Evolutionary conservation across 495 filamentous ascomycete genomes (phyloP), one percentile per base, ranked within the genome.

Genomic region (Xylaria scruposa): DNA sequence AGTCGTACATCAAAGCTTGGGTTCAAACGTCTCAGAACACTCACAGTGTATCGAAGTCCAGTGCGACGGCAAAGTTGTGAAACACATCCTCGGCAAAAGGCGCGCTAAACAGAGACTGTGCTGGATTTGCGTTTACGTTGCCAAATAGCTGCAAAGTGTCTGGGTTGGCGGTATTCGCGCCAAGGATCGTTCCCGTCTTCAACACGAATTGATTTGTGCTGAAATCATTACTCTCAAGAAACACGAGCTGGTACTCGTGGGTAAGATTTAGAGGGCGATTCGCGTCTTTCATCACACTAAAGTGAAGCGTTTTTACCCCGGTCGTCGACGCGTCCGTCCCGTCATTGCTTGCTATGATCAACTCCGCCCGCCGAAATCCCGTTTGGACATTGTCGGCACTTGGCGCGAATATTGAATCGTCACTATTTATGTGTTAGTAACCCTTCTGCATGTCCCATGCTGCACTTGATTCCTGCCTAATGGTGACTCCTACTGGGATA

Each of bases 241-340:
- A 87, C 2, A 77, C 79, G 6, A 87, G 77, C 79, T 86, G 82
- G 73, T 87, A 87, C 72, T 86, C 81, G 71, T 87, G 85, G 78
- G 73, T 87, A 83, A 80, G 73, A 72, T 87, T 87, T 36, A 87
- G 73, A 9, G 83, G 80, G 0, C 81, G 80, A 44, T 74, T 62
- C 53, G 49, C 67, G 72, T 86, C 85, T 67, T 83, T 82, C 58
- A 72, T 75, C n/a, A 87, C 63, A 60, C 82, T 85, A 72, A 86
- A 86, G 75, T 87, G 85, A 21, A 87, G 77, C 0, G 84, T 83
- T 58, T 85, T 85, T 68, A 82, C 68, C 44, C 83, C 84, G 3
- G 77, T 68, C 10, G 83, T 85, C 59, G 82, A 84, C 0, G 73
- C 61, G 42, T 87, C 85, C 21, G 80, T 77, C 67, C 84, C 85